Base-by-base conservation (phyloP, 805 yeast genomes). In the Debaryomyces maramus region DNA sequence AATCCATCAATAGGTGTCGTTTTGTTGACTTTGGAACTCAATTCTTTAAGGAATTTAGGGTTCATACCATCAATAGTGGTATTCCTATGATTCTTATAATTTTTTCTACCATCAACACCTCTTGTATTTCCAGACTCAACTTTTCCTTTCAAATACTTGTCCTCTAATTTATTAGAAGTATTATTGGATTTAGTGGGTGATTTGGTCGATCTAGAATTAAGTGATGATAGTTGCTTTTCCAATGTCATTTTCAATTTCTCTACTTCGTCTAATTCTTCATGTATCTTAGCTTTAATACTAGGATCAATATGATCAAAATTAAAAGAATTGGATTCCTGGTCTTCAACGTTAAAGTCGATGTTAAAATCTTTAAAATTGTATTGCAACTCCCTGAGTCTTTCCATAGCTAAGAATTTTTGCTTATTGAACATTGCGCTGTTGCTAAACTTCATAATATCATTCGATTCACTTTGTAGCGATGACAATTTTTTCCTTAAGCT, bases 371-470 rank as follows among this genome's bases (percentile, higher is more conserved):
- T 75, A 52, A 85, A 83, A 42, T 77, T 74, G 18, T 67, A 65
- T 55, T 88, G 93, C 39, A 90, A 71, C 46, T 83, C 85, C 24
- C 77, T 67, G 40, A 90, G 70, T 48, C 96, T 72, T 41, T 82
- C 84, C 71, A 87, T 67, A 0, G 91, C 91, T 57, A 78, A 70
- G 36, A 70, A 55, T 52, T 81, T 85, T 52, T 82, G 83, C 44
- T 77, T 77, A 32, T 73, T 69, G 60, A 82, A 72, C 51, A 76
- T 55, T 35, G 84, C 81, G 44, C 75, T 74, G 39, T 78, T 74
- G 59, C 84, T 84, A 48, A 72, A 78, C 54, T 85, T 85, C 58
- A 86, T 75, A 28, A 85, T 81, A 46, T 81, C 88, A 57, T 86
- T 86, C 1, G 90, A 81, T 55, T 86, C 90, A 34, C 73, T 72